These are phyloP conservation scores for Aspergillus campestris DNA, from an alignment of 495 filamentous ascomycete genomes.

Conservation along the genomic window DNA sequence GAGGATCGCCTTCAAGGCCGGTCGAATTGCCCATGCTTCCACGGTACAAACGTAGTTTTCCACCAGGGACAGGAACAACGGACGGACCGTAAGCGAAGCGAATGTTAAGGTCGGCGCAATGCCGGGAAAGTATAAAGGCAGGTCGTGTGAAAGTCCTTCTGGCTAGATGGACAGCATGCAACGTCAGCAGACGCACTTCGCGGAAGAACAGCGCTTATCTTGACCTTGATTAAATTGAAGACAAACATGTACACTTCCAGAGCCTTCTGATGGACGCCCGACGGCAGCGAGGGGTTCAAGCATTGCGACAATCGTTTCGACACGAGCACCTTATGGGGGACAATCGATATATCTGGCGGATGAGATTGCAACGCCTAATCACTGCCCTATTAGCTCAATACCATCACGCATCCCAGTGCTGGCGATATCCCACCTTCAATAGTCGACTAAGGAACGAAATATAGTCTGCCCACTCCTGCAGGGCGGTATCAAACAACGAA, in stretches of 20 bases:
- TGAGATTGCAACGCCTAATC: constrained; percentile 78
- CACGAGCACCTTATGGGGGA: constrained; percentile 78
- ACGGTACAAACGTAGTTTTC: constrained; percentile 71
- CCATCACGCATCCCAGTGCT: neutral
- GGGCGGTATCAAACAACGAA: constrained; percentile 80
- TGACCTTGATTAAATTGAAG: constrained; percentile 47
- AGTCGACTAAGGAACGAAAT: constrained; percentile 92
- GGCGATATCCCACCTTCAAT: constrained; percentile 57
- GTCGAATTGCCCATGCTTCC: constrained; percentile 61
- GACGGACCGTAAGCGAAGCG: constrained; percentile 80
- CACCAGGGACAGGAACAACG: constrained; percentile 72
- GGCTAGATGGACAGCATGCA: constrained; percentile 21
- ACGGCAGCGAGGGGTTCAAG: constrained; percentile 83
- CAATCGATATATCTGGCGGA: constrained; percentile 56
- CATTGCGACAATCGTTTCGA: constrained; percentile 92
- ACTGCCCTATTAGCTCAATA: constrained; percentile 6
- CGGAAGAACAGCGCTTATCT: neutral
- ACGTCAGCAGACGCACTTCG: constrained; percentile 5
- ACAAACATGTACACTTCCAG: constrained; percentile 89
- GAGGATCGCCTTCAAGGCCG: constrained; percentile 82
- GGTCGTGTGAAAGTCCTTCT: constrained; percentile 69
- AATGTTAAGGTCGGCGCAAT: constrained; percentile 84
- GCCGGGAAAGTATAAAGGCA: constrained; percentile 82
- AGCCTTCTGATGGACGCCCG: constrained; percentile 97
- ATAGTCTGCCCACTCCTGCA: constrained; percentile 99